These are phyloP conservation scores for Fusarium dlaminii DNA, from an alignment of 2,329 filamentous ascomycete species.

Conservation along the genomic window DNA sequence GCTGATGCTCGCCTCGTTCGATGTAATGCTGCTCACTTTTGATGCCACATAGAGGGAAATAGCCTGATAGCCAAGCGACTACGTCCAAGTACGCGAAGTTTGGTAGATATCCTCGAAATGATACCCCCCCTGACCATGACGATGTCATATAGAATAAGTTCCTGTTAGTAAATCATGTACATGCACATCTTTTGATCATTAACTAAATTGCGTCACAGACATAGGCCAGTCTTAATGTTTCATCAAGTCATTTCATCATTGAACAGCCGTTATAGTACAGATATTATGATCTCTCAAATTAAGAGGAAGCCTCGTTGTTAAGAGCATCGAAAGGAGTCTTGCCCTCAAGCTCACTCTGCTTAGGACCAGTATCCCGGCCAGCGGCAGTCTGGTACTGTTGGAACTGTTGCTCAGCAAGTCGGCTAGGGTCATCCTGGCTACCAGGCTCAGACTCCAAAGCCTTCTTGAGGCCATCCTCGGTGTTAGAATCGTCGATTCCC, in stretches of 20 bases:
- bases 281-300: conserved; percentile 1
- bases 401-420: conserved; percentile 57
- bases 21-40: neutral
- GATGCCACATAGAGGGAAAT: neutral
- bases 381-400: conserved; percentile 35
- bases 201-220: neutral
- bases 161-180: neutral
- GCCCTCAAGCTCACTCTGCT: conserved; percentile 38
- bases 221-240: neutral
- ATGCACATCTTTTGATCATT: neutral
- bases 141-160: neutral
- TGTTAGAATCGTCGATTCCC: conserved; percentile 47
- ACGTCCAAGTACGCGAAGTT: neutral
- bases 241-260: conserved; percentile 31
- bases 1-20: neutral
- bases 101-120: neutral
- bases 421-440: conserved; percentile 57
- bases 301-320: conserved; percentile 42
- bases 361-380: conserved; percentile 40
- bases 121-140: neutral
- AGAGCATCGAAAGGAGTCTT: conserved; percentile 47
- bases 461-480: conserved; percentile 50
- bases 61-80: neutral
- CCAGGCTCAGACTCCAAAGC: conserved; percentile 56
- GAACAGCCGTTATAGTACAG: conserved; percentile 10